These are phyloP conservation scores for Priceomyces fermenticarens DNA, from an alignment of 805 yeast species.

Conservation along the genomic window DNA sequence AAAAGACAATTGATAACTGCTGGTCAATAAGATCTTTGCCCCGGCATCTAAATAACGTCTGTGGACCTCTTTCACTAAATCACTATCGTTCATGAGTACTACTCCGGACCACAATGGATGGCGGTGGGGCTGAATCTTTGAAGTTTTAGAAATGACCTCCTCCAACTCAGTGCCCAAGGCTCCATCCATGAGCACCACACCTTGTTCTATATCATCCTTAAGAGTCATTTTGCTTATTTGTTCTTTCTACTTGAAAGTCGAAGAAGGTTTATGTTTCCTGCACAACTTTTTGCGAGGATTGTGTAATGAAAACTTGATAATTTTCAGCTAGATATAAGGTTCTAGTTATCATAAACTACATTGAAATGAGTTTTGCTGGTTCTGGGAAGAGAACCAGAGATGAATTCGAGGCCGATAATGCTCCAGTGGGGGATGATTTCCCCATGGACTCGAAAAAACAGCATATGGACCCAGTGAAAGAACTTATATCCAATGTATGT, in stretches of 20 bases:
- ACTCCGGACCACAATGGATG: constrained; percentile 62
- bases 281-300: constrained; percentile 10
- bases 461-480: constrained; percentile 39
- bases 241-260: not conserved
- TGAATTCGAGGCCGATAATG: constrained; percentile 21
- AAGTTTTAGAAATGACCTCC: constrained; percentile 32
- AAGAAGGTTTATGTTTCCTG: not conserved
- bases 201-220: not conserved
- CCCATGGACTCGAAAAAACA: constrained; percentile 33
- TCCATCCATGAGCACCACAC: constrained; percentile 45
- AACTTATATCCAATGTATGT: constrained; percentile 41
- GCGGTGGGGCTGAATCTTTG: constrained; percentile 19
- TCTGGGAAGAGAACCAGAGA: constrained; percentile 28
- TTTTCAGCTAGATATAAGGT: too few species aligned
- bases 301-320: not conserved
- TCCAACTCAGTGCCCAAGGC: constrained; percentile 67
- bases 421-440: constrained; percentile 9
- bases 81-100: constrained; percentile 45
- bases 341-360: too few species aligned
- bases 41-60: constrained; percentile 51
- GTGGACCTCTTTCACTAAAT: constrained; percentile 46
- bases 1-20: constrained; percentile 60
- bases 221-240: too few species aligned
- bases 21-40: constrained; percentile 51
- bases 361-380: constrained; percentile 7